These are phyloP conservation scores for Umbelopsis ramanniana DNA, from an alignment of 192 early-diverging fungal species.

Conservation along the genomic window DNA sequence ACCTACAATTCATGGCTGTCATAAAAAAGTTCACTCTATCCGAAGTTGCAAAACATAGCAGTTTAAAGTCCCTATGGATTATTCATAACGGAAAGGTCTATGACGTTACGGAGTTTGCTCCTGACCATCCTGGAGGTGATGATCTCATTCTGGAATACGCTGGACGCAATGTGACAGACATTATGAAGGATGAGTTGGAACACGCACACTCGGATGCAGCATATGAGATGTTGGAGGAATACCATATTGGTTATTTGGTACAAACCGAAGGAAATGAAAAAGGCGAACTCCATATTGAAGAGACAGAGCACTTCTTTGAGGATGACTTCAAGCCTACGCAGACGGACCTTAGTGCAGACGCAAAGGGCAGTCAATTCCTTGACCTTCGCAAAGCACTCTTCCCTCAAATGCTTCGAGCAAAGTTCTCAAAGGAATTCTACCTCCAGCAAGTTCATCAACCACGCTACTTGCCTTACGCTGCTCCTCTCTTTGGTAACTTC, in stretches of 20 bases:
- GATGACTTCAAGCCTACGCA: slow-evolving; percentile 50
- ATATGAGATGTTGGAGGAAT: slow-evolving; percentile 86
- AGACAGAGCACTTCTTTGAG: slow-evolving; percentile 33
- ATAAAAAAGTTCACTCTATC: slow-evolving; percentile 43
- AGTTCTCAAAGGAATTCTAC: slow-evolving; percentile 84
- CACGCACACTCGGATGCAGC: slow-evolving; percentile 85
- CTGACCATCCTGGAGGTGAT: slow-evolving; percentile 93
- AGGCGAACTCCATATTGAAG: slow-evolving; percentile 26
- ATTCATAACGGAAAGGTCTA: slow-evolving; percentile 82
- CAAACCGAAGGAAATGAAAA: slow-evolving; percentile 21
- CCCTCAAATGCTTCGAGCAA: slow-evolving; percentile 73
- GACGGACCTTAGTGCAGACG: slow-evolving; percentile 48
- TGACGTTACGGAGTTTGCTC: slow-evolving; percentile 85
- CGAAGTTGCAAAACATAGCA: slow-evolving; percentile 79
- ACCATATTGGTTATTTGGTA: slow-evolving; percentile 67
- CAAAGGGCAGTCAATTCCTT: slow-evolving; percentile 74
- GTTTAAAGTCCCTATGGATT: slow-evolving; percentile 77
- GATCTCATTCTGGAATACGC: slow-evolving; percentile 87
- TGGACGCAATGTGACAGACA: slow-evolving; percentile 80
- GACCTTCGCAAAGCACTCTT: slow-evolving; percentile 83
- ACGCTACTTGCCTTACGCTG: slow-evolving; percentile 74
- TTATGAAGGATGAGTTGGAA: slow-evolving; percentile 75
- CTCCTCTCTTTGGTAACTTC: slow-evolving; percentile 82
- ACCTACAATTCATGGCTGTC: not conserved
- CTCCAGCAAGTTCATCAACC: slow-evolving; percentile 91